These are phyloP conservation scores for Cyberlindnera galapagoensis DNA, from an alignment of 805 yeast genomes.

Conservation along the genomic window DNA sequence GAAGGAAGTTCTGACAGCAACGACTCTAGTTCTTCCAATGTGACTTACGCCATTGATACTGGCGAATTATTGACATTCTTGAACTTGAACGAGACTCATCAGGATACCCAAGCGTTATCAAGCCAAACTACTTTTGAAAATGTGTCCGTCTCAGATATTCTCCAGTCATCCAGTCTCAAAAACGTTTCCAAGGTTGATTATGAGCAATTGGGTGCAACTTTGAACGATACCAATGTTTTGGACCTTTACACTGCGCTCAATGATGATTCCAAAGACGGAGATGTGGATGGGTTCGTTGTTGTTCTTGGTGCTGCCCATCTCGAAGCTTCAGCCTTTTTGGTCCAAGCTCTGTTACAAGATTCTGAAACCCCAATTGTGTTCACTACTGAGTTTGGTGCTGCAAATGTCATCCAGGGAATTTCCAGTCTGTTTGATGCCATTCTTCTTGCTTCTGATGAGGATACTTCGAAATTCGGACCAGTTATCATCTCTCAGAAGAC, in stretches of 20 bases:
- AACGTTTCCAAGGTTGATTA: slow-evolving; percentile 27
- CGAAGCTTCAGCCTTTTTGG: slow-evolving; percentile 46
- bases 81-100: no score
- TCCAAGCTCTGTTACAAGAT: slow-evolving; percentile 33
- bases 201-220: slow-evolving; percentile 30
- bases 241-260: slow-evolving; percentile 29
- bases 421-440: slow-evolving; percentile 46
- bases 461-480: slow-evolving; percentile 34
- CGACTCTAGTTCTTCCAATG: no score
- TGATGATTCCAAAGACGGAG: slow-evolving; percentile 26
- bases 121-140: no score
- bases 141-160: slow-evolving; percentile 6
- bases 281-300: slow-evolving; percentile 41
- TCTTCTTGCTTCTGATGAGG: slow-evolving; percentile 35
- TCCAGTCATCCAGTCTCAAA: slow-evolving; percentile 4
- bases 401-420: slow-evolving; percentile 46
- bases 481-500: slow-evolving; percentile 39
- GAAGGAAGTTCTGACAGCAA: slow-evolving; percentile 1
- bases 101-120: neutral
- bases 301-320: slow-evolving; percentile 44
- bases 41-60: no score
- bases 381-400: slow-evolving; percentile 46
- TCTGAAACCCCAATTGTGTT: slow-evolving; percentile 37
- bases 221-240: slow-evolving; percentile 19
- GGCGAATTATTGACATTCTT: no score